Evolutionary conservation across 139 green algal species (phyloP), one percentile per base, ranked within the genome.

Genomic region (Astrephomene gubernaculifera): DNA sequence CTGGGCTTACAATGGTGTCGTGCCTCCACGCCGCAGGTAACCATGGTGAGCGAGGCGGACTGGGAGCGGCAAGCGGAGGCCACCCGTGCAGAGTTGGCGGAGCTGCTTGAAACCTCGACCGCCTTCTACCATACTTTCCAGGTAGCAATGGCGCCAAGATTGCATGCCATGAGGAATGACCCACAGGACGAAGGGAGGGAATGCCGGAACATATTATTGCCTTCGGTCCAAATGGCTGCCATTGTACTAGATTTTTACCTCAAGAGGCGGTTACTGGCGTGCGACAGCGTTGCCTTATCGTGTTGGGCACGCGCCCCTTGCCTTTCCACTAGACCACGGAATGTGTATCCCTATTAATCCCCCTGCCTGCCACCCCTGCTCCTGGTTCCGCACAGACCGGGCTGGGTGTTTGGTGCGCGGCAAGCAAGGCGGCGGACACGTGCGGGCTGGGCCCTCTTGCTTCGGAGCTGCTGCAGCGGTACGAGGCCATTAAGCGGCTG

Each of bases 51-150:
- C 14, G 65, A 86, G 1, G 65, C 49, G 49, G 79, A 86, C 36
- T 86, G 79, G 79, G 33, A 35, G 79, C 65, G 43, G 65, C 49
- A 53, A 2, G 67, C 65, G 0, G 79, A 76, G n/a, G 33, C 24
- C 25, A 86, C 79, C 10, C 65, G 49, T 4, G 35, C 2, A 10
- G 65, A 35, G 36, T 65, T 86, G 79, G 65, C 45, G 1, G 25
- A 25, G 3, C 43, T 86, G 27, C 45, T 86, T 7, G 49, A 86
- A 7, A 60, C 33, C 45, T 76, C 79, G 7, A 19, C 35, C 10
- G 65, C 45, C 49, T 86, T 86, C 65, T 78, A 70, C 49, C 31
- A 57, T 49, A 86, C 65, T 4, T 86, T 79, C 44, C 67, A 86
- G 79, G 79, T 86, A 14, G 4, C n/a, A n/a, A n/a, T n/a, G n/a